Evolutionary conservation across 2,329 filamentous ascomycete genomes (phyloP).

Genomic region (Claviceps quebecensis): DNA sequence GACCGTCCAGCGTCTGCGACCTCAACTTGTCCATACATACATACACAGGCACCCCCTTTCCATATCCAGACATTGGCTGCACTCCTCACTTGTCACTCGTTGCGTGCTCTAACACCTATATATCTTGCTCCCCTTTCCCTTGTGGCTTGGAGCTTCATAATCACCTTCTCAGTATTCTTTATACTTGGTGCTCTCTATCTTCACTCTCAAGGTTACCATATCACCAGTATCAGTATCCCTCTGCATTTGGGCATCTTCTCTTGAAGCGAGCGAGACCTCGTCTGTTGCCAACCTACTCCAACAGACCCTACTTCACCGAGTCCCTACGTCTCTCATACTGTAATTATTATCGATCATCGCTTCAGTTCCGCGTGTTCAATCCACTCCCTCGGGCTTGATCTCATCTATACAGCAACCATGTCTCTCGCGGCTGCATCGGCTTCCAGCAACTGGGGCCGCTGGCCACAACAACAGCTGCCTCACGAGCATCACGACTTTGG

Average conservation of each 20-base stretch:
- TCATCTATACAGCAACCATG: conserved; percentile 18
- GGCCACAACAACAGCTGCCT: conserved; percentile 34
- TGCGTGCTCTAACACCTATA: conserved; percentile 2
- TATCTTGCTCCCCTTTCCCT: conserved; percentile 1
- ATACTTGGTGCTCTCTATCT: too few species aligned
- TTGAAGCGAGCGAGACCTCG: too few species aligned
- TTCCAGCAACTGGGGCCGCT: conserved; percentile 39
- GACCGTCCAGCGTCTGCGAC: not conserved
- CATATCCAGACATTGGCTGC: not conserved
- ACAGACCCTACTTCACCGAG: too few species aligned
- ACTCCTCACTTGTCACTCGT: not conserved
- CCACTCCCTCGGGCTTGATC: not conserved
- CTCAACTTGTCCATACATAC: not conserved
- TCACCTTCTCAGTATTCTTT: not conserved
- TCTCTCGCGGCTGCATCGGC: conserved; percentile 33
- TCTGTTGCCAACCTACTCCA: too few species aligned
- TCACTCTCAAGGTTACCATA: too few species aligned
- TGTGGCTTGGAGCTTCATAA: not conserved
- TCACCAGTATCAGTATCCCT: too few species aligned
- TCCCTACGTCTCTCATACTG: too few species aligned
- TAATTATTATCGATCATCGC: not conserved
- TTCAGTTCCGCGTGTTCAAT: not conserved
- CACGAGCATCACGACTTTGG: conserved; percentile 30
- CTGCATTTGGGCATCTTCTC: too few species aligned
- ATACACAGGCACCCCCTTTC: conserved; percentile 3